A percentile compares a stretch with the other conserved stretches of the same genome.
These are phyloP conservation scores for Globisporangium sylvaticum DNA, from an alignment of 352 stramenopile genomes.

Conservation along the genomic window DNA sequence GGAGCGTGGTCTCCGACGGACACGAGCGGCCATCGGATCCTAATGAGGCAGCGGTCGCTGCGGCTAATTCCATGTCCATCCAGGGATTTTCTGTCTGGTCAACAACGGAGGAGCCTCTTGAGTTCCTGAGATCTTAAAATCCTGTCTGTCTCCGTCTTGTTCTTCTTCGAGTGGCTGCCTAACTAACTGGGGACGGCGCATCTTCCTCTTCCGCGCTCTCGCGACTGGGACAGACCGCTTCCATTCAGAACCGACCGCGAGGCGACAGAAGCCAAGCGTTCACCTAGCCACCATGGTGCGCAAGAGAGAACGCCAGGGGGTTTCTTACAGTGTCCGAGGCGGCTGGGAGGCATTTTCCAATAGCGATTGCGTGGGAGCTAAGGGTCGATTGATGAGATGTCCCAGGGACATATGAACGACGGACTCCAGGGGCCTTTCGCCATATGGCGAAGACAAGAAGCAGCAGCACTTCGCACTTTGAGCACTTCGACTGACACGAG, in stretches of 20 bases:
- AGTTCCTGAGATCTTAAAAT: background rate
- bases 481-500: background rate
- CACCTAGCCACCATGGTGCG: background rate
- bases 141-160: background rate
- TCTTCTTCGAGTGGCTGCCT: background rate
- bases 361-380: background rate
- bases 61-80: background rate
- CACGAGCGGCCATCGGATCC: background rate
- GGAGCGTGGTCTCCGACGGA: conserved; percentile 3
- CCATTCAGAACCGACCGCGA: background rate
- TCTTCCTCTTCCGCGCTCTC: background rate
- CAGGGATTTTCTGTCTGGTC: background rate
- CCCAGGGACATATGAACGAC: background rate
- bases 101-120: background rate
- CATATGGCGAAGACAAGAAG: background rate
- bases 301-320: background rate
- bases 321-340: background rate
- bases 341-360: background rate
- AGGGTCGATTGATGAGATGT: background rate
- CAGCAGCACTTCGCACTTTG: background rate
- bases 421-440: background rate
- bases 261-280: background rate
- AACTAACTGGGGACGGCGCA: background rate
- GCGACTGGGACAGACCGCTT: background rate
- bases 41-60: background rate